phyloP scores from a whole-genome alignment of 1,284 basidiomycete genomes.

The Rhodotorula sp. region DNA sequence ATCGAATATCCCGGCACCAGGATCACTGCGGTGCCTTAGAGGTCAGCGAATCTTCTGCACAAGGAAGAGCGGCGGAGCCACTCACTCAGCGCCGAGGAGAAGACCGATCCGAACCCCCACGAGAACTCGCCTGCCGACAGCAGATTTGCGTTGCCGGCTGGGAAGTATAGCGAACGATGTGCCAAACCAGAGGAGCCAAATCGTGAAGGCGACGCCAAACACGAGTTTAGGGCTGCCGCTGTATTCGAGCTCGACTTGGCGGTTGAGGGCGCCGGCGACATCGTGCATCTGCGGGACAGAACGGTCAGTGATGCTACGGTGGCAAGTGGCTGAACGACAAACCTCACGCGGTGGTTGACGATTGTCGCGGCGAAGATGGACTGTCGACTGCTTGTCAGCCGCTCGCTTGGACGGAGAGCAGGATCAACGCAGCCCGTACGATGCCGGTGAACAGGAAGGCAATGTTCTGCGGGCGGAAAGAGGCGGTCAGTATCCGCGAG shows the following conservation, averaged over 20 bases:
- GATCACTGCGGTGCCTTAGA: not conserved
- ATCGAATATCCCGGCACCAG: conserved; percentile 4
- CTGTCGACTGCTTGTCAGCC: not conserved
- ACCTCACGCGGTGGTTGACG: conserved; percentile 10
- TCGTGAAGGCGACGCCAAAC: conserved; percentile 17
- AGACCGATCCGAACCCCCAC: conserved; percentile 21
- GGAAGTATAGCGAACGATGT: conserved; percentile 12
- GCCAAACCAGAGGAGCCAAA: conserved; percentile 22
- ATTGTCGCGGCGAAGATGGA: conserved; percentile 11
- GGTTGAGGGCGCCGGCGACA: conserved; percentile 5
- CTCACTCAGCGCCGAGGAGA: conserved; percentile 13
- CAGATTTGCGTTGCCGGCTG: conserved; percentile 13
- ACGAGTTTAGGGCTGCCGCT: conserved; percentile 15
- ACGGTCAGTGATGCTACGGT: not conserved
- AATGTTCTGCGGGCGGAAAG: not conserved
- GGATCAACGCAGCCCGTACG: not conserved
- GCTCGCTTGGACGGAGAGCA: too few species aligned
- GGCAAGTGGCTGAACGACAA: not conserved
- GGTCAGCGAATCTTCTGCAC: too few species aligned
- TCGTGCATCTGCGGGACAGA: conserved; percentile 7
- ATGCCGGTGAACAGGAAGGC: conserved; percentile 7
- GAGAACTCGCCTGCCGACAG: conserved; percentile 22
- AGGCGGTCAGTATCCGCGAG: not conserved
- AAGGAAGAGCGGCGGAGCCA: not conserved
- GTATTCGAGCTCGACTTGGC: conserved; percentile 4